Conservation (phyloP, 2,329 filamentous ascomycete genomes). For the Arthrobotrys entomopaga region DNA sequence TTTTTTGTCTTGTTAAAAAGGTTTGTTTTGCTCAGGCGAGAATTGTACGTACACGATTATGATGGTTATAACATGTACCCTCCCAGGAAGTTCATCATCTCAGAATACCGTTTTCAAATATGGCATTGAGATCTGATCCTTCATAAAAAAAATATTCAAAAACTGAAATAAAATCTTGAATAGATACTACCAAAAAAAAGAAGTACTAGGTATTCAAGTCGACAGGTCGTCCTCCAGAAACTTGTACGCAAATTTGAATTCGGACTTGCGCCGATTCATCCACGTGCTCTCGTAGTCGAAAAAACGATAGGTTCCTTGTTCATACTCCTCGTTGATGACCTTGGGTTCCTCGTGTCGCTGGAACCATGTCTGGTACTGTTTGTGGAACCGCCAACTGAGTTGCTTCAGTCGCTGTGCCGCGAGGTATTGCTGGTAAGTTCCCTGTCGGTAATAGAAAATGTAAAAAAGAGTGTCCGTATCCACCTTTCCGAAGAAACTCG, state of each 20-base stretch:
- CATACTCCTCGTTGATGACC: slow-evolving; percentile 97
- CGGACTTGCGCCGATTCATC: slow-evolving; percentile 61
- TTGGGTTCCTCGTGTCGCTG: slow-evolving; percentile 98
- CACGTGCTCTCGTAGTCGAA: slow-evolving; percentile 99
- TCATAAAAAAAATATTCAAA: slow-evolving; percentile 2
- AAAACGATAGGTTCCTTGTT: slow-evolving; percentile 98
- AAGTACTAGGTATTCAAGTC: slow-evolving; percentile 28
- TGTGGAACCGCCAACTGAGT: slow-evolving; percentile 99
- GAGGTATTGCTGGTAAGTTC: slow-evolving; percentile 92
- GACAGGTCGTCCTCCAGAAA: slow-evolving; percentile 93
- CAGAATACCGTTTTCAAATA: slow-evolving; percentile 45
- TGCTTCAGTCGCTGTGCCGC: slow-evolving; percentile 97
- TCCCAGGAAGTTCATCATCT: slow-evolving; percentile 34
- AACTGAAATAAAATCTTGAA: slow-evolving; percentile 2
- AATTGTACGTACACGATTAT: slow-evolving; percentile 43
- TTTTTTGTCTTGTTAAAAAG: slow-evolving; percentile 1
- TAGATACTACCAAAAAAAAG: neutral
- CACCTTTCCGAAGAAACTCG: slow-evolving; percentile 81
- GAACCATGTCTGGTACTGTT: slow-evolving; percentile 99
- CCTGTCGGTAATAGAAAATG: slow-evolving; percentile 98
- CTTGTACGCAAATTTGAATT: slow-evolving; percentile 96
- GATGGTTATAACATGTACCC: slow-evolving; percentile 34
- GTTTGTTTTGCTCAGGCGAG: slow-evolving; percentile 35
- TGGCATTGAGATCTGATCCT: slow-evolving; percentile 27
- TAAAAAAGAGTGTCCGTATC: slow-evolving; percentile 98